Evolutionary conservation across 2,329 filamentous ascomycete species (phyloP).

Genomic region (Ceratocystis ficicola): DNA sequence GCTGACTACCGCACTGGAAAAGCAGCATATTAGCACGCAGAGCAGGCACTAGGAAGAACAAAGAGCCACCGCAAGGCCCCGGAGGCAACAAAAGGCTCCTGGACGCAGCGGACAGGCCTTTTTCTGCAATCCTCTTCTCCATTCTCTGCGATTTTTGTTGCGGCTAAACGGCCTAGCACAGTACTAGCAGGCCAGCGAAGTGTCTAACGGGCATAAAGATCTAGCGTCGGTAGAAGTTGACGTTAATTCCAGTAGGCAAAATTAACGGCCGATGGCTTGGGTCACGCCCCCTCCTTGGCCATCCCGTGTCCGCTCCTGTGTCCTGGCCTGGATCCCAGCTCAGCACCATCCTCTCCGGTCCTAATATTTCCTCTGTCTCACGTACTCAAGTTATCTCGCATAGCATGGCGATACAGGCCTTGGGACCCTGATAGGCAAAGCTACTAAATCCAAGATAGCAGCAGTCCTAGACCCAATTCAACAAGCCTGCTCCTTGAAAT

Average conservation of each 20-base stretch:
- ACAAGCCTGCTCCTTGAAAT: background rate
- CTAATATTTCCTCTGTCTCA: no score
- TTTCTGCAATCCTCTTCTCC: background rate
- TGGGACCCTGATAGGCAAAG: background rate
- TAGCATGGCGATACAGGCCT: no score
- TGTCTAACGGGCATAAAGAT: background rate
- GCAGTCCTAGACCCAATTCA: background rate
- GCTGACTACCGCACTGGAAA: background rate
- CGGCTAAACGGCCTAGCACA: background rate
- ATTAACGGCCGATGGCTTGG: no score
- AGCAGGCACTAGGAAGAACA: slow-evolving; percentile 1
- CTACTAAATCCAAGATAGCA: background rate
- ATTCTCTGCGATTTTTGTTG: background rate
- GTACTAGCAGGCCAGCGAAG: background rate
- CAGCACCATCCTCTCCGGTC: no score
- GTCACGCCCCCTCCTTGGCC: no score
- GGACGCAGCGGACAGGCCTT: background rate
- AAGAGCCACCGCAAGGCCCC: background rate
- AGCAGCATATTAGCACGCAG: background rate
- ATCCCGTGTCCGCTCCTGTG: no score
- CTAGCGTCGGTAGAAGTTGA: slow-evolving; percentile 3
- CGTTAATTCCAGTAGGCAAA: background rate
- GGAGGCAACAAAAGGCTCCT: background rate
- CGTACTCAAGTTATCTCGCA: no score
- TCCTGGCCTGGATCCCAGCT: no score